phyloP scores from a whole-genome alignment of 108 stramenopile genomes.

The Seminavis robusta region DNA sequence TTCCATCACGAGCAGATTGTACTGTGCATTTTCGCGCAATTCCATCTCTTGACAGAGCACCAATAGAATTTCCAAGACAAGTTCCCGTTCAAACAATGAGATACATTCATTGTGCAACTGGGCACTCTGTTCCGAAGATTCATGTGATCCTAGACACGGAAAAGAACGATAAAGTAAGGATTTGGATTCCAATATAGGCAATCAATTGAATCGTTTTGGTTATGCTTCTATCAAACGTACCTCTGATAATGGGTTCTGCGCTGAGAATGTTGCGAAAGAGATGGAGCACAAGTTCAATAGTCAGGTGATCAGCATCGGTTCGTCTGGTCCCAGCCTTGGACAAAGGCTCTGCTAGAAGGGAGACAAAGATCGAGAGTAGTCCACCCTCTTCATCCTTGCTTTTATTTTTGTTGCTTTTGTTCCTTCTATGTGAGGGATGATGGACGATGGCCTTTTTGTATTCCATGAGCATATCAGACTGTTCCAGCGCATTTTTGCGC shows the following conservation, averaged over 20 bases:
- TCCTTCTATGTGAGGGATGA: slow-evolving; percentile 22
- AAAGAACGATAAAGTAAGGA: neutral
- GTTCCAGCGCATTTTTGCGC: slow-evolving; percentile 81
- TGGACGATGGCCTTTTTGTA: slow-evolving; percentile 72
- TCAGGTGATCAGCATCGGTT: slow-evolving; percentile 73
- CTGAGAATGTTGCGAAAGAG: slow-evolving; percentile 77
- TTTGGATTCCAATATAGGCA: neutral
- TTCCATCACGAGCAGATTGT: slow-evolving; percentile 87
- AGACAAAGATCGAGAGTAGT: slow-evolving; percentile 75
- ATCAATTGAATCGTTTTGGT: neutral
- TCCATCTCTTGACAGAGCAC: slow-evolving; percentile 80
- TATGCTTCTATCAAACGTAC: slow-evolving; percentile 14
- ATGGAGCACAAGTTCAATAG: slow-evolving; percentile 85
- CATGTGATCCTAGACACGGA: neutral
- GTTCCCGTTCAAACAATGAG: slow-evolving; percentile 64
- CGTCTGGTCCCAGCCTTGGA: slow-evolving; percentile 53
- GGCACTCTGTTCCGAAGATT: too few relatives aligned
- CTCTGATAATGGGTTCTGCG: slow-evolving; percentile 43
- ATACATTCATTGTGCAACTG: slow-evolving; percentile 73
- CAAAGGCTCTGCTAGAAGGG: slow-evolving; percentile 77
- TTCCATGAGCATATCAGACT: slow-evolving; percentile 65
- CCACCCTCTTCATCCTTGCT: slow-evolving; percentile 24
- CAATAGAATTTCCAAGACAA: slow-evolving; percentile 76
- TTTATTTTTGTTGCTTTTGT: slow-evolving; percentile 12
- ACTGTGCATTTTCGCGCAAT: slow-evolving; percentile 70